Base-by-base conservation (phyloP, 2,329 filamentous ascomycete genomes). In the Botrytis squamosa region DNA sequence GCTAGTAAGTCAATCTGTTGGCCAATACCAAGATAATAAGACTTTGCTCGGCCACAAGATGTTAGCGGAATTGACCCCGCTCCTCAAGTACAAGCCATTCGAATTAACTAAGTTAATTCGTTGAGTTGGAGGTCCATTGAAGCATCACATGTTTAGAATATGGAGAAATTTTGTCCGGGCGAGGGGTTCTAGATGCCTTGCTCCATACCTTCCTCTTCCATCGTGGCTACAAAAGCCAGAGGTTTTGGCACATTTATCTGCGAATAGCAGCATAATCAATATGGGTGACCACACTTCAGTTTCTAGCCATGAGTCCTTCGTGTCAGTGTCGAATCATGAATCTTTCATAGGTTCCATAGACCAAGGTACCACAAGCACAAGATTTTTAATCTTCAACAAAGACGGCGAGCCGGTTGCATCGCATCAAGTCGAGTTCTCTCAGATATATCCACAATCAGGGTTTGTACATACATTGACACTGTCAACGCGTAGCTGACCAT, bases 381-480 rank as follows among this genome's bases (percentile, higher is more conserved):
- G 92, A 20, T 94, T 94, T 81, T 86, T 94, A 79, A 93, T 94
- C 80, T 94, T 94, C 83, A 90, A 94, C 82, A 86, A 87, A 76
- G 84, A 85, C 49, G 92, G 92, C 68, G 88, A 91, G 75, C 91
- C 92, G 33, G 86, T 93, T 73, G 90, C 91, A 65, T 88, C 89
- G 49, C 92, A 94, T 80, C 92, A 94, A 83, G 86, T 92, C 74
- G 92, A 94, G 81, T 93, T 94, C 80, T 88, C 86, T 77, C 92
- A 94, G 80, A 87, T 90, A 75, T 93, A 94, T 82, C 91, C 92
- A 59, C 87, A 93, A 73, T 88, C 93, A 78, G 92, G 93, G 91
- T 93, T 83, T 84, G 87, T 76, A n/a, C 33, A 49, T 63, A 44
- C 63, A 40, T 42, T 59, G 60, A 63, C 63, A n/a, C 33, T 8